Base-by-base conservation (phyloP, 257 asterid genomes). In the Fraxinus quadrangulata region DNA sequence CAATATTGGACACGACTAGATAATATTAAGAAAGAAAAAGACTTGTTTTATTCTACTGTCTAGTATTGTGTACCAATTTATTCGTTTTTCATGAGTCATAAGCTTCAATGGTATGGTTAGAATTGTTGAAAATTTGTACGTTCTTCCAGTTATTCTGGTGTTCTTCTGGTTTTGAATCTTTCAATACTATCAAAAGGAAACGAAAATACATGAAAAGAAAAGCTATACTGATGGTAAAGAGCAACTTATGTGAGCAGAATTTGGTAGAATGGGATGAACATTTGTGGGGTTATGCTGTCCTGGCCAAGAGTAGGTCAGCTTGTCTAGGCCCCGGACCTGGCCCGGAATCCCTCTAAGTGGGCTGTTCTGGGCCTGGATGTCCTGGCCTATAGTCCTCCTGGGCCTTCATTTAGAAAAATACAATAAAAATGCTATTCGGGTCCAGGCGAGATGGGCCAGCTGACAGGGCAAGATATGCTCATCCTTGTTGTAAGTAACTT, bases 221-320 rank as follows among this genome's bases (percentile, higher is more conserved):
- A 85, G 23, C 67, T 79, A 77, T 8, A 79, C 37, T 12, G 88
- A 47, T 74, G 77, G 21, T 67, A 33, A 69, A 79, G 80, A 81
- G 72, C 14, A 77, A 86, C 56, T 85, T 8, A 49, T 28, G 26
- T 77, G 79, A 59, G 91, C 93, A 54, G 86, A 90, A 61, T 87
- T 92, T 14, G 97, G 97, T 78, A 92, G 88, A 78, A 85, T 86
- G 0, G 97, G 97, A 77, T 92, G 91, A 12, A 92, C 73, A 59
- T 90, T 92, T 3, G 96, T 54, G 47, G 14, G 14, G 47, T 10
- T 40, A 40, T 13, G 54, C 19, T 45, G 19, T 45, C 19, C 19
- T 12, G 19, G 54, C 6, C 54, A 3, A 45, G 54, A 13, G 19
- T 6, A 0, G 19, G 54, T 45, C 19, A 45, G 19, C 54, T 2